These are phyloP conservation scores for Claviceps paspali DNA, from an alignment of 2,329 filamentous ascomycete species.

Conservation along the genomic window DNA sequence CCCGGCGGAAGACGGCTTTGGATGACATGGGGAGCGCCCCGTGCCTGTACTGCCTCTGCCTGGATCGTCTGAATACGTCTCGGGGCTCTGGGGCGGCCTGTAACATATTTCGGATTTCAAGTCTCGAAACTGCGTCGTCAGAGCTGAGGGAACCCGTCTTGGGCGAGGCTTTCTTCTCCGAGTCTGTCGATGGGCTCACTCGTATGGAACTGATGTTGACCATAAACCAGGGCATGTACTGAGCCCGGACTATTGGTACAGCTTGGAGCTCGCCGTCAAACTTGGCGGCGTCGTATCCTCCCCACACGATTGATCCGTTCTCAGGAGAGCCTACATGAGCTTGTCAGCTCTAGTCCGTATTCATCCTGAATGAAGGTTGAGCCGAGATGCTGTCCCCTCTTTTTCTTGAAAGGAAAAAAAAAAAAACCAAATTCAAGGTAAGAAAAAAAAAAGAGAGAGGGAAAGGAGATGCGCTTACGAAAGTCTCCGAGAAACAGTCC, in stretches of 20 bases:
- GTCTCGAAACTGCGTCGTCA: too few species aligned
- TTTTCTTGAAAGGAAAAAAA: too few species aligned
- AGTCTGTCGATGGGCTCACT: not conserved
- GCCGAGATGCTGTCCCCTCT: not conserved
- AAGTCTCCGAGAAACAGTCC: slow-evolving; percentile 1
- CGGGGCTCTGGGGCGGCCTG: too few species aligned
- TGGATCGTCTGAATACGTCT: too few species aligned
- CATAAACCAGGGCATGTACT: not conserved
- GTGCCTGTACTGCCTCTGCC: not conserved
- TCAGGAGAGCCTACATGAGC: not conserved
- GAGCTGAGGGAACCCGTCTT: too few species aligned
- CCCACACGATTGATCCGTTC: slow-evolving; percentile 1
- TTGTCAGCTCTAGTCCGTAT: not conserved
- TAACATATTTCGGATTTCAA: too few species aligned
- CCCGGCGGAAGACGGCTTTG: not conserved
- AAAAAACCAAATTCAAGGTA: too few species aligned
- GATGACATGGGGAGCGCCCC: not conserved
- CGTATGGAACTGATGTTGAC: not conserved
- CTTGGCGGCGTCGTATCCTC: slow-evolving; percentile 3
- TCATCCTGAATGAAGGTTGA: not conserved
- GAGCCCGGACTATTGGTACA: not conserved
- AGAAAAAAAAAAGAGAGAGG: not conserved
- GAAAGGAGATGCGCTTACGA: not conserved
- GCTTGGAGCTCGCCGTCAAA: not conserved
- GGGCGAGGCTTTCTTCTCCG: not conserved